Evolutionary conservation across 2,329 filamentous ascomycete genomes (phyloP), one percentile per base, ranked within the genome.

Genomic region (Claviceps cyperi): DNA sequence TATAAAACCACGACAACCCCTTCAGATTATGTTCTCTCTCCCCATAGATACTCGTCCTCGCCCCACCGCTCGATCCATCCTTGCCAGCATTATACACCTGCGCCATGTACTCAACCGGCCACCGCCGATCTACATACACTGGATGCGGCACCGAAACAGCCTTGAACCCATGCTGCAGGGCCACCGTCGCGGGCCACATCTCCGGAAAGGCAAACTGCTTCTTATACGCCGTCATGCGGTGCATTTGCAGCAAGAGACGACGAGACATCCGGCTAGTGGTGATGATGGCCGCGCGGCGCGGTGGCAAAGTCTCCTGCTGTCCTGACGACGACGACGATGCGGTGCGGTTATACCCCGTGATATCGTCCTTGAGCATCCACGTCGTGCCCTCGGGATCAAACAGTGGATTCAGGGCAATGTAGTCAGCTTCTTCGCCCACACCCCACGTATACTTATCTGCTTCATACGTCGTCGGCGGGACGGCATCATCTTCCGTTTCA

Each of bases 181-280:
- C 86, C 1, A 86, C 81, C 0, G 86, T 92, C 1, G 84, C 83
- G 0, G 90, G 87, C 88, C 88, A 96, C 90, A 96, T 96, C 66
- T 97, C 91, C 0, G 89, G 86, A 64, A 94, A 94, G 71, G 92
- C 94, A 55, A 86, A 86, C 66, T 94, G 86, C 58, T 89, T 90
- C 61, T 84, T 83, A 59, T 86, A 77, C 32, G 82, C 80, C 4
- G 90, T 95, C 70, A 95, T 89, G 50, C 81, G 78, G 70, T 97
- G 91, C 91, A 97, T 97, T 17, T 83, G 83, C 53, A 81, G 72
- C 14, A 97, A 75, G 46, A 96, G 78, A 45, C 80, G 80, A 46
- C 82, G 81, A 13, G 85, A 92, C 69, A 97, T 84, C 49, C 91
- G 81, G 1, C 84, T 84, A 0, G 89, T 83, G 0, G 90, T 91